These are phyloP conservation scores for Cryptococcus floricola DNA, from an alignment of 1,284 basidiomycete genomes.

Conservation along the genomic window DNA sequence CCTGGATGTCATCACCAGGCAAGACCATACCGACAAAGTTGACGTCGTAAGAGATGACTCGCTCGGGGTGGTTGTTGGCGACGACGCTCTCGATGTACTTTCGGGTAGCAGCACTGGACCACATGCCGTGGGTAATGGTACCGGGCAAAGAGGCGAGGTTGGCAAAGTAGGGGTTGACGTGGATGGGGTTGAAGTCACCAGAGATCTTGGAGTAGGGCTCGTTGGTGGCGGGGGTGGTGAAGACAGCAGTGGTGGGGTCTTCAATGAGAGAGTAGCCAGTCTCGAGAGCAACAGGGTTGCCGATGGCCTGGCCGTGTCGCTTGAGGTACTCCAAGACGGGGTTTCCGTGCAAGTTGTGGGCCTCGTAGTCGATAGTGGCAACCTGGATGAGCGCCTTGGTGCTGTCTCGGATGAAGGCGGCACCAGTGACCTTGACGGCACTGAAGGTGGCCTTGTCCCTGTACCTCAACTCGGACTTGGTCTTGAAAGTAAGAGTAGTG, in stretches of 20 bases:
- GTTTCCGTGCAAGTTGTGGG: slow-evolving; percentile 85
- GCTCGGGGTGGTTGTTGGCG: slow-evolving; percentile 85
- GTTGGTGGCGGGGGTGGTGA: slow-evolving; percentile 79
- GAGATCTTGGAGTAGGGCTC: slow-evolving; percentile 92
- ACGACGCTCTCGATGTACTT: slow-evolving; percentile 90
- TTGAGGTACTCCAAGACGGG: slow-evolving; percentile 90
- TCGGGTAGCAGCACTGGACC: slow-evolving; percentile 91
- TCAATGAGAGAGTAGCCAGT: slow-evolving; percentile 79
- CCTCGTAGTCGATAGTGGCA: slow-evolving; percentile 78
- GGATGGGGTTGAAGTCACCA: slow-evolving; percentile 91
- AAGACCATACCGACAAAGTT: slow-evolving; percentile 95
- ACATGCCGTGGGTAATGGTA: slow-evolving; percentile 97
- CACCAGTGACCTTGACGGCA: slow-evolving; percentile 75
- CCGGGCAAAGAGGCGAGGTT: slow-evolving; percentile 89
- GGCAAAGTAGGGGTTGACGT: slow-evolving; percentile 97
- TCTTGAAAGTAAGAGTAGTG: slow-evolving; percentile 81
- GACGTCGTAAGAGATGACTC: slow-evolving; percentile 86
- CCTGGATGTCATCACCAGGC: slow-evolving; percentile 83
- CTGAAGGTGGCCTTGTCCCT: slow-evolving; percentile 85
- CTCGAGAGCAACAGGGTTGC: slow-evolving; percentile 70
- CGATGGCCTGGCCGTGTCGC: slow-evolving; percentile 77
- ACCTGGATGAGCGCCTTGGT: slow-evolving; percentile 83
- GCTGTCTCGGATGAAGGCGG: slow-evolving; percentile 78
- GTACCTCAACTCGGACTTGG: slow-evolving; percentile 79
- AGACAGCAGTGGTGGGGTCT: slow-evolving; percentile 58